phyloP scores from a whole-genome alignment of 2,329 filamentous ascomycete genomes.

The Talaromyces sp. region DNA sequence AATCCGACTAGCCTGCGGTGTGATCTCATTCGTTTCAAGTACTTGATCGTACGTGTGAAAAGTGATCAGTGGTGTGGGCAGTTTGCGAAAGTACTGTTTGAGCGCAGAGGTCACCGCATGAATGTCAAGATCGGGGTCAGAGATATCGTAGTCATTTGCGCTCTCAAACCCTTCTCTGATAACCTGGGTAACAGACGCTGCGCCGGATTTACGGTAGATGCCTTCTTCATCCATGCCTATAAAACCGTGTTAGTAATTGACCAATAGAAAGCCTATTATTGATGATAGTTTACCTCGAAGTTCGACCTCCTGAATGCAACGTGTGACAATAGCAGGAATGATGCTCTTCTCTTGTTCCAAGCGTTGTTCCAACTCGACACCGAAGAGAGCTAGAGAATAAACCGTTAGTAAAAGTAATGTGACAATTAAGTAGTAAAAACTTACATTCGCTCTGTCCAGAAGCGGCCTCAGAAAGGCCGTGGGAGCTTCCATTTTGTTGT shows the following conservation, averaged over 20 bases:
- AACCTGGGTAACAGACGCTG: conserved; percentile 80
- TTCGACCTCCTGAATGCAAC: conserved; percentile 96
- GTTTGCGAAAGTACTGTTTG: conserved; percentile 95
- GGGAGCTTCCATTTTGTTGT: conserved; percentile 40
- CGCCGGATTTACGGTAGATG: conserved; percentile 96
- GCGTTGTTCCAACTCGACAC: conserved; percentile 79
- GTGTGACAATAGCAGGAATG: conserved; percentile 83
- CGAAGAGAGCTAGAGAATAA: conserved; percentile 58
- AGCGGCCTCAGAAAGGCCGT: conserved; percentile 30
- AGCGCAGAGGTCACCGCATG: conserved; percentile 91
- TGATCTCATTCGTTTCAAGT: conserved; percentile 62
- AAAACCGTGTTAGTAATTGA: conserved; percentile 9
- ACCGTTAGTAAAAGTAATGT: neutral
- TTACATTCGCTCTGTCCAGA: conserved; percentile 31
- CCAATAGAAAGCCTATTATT: neutral
- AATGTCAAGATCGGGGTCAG: conserved; percentile 88
- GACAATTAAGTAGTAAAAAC: conserved; percentile 6
- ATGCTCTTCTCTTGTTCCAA: conserved; percentile 83
- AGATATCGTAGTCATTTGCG: conserved; percentile 79
- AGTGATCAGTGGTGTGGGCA: conserved; percentile 83
- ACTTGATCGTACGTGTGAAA: conserved; percentile 89
- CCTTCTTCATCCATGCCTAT: conserved; percentile 86
- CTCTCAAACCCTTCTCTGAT: conserved; percentile 91
- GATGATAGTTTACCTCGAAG: conserved; percentile 59
- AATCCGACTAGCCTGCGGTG: conserved; percentile 62